phyloP scores from a whole-genome alignment of 768 basidiomycete genomes.

The Leccinum longicurvipes region DNA sequence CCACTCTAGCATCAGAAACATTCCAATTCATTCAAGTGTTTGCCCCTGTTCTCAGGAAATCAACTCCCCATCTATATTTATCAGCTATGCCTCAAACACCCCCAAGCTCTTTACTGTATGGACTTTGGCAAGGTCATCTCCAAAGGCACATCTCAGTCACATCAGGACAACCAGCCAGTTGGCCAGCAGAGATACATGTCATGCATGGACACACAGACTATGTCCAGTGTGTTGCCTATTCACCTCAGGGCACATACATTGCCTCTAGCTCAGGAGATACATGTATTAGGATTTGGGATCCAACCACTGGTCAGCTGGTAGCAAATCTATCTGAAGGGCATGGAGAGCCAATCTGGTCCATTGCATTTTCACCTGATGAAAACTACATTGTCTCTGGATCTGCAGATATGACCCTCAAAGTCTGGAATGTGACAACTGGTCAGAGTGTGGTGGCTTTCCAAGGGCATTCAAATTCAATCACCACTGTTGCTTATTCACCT shows the following conservation, averaged over 20 bases:
- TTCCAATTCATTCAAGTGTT: slow-evolving; percentile 4
- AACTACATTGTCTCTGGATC: neutral
- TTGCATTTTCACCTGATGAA: neutral
- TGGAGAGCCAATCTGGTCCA: neutral
- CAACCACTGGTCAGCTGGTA: neutral
- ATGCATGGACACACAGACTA: neutral
- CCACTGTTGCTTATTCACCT: neutral
- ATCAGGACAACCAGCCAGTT: neutral
- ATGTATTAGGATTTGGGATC: neutral
- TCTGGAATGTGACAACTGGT: neutral
- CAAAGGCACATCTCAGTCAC: neutral
- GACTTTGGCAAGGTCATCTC: neutral
- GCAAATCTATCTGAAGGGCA: neutral
- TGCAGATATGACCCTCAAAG: neutral
- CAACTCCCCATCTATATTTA: neutral
- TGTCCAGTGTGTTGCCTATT: neutral
- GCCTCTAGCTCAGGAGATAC: neutral
- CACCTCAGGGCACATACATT: neutral
- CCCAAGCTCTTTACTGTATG: neutral
- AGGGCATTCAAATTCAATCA: neutral
- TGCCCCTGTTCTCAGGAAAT: neutral
- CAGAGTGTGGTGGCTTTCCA: neutral
- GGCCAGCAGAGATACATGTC: neutral
- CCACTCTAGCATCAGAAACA: slow-evolving; percentile 1
- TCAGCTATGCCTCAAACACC: neutral